Base-by-base conservation (phyloP, 1,139 yeast species). In the Debaryomyces udenii region DNA sequence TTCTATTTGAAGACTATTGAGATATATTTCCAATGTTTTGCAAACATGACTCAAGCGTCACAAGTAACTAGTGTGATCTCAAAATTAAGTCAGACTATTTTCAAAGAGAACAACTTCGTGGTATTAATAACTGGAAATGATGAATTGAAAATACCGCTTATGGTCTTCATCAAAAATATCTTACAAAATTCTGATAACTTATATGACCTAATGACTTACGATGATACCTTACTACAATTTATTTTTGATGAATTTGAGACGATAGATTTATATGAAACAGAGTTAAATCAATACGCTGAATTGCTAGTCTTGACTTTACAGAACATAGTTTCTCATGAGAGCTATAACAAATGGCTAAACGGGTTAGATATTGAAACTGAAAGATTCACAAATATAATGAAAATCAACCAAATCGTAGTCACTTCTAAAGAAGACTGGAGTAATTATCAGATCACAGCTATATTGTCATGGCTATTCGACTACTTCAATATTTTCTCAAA, bases 371-470 rank as follows among this genome's bases (percentile, higher is more conserved):
- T 11, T 13, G 26, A 27, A n/a, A 20, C 30, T 14, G 31, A 24
- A 9, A 27, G 35, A 9, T 43, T 49, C n/a, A 9, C 27, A 2
- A 11, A 30, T 18, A 13, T 40, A 15, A 43, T 76, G 30, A 59
- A 60, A 38, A 50, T 66, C 4, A 50, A 68, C 4, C 80, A 76
- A 45, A 49, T 76, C 2, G 53, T 78, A 1, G 58, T 76, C 2
- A 75, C 84, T 0, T 73, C 79, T 30, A 72, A 64, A 40, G 76
- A 70, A 7, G 64, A 63, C 22, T 83, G 87, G 86, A 68, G 73
- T 41, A 74, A 75, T 37, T 68, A 68, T 38, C 70, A 81, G 44
- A 51, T 80, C 9, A 70, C 78, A 0, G 75, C 74, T 2, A 64
- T 83, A 10, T 61, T 83, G 40, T 65, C 80, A 0, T 83, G 90